phyloP scores from a whole-genome alignment of 2,329 filamentous ascomycete genomes.

The Talaromyces sp. region DNA sequence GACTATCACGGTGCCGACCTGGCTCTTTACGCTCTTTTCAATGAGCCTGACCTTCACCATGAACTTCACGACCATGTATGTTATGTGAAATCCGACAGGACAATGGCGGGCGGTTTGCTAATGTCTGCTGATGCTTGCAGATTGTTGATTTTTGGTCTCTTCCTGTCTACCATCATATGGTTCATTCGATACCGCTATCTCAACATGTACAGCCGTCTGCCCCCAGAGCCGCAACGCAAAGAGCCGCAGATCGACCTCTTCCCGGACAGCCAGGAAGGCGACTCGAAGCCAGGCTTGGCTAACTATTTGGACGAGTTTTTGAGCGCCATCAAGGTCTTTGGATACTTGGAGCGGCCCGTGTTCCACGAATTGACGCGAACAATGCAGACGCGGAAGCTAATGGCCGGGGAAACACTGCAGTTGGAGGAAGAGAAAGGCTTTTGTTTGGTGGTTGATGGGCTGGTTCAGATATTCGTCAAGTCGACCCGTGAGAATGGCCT shows the following conservation, averaged over 20 bases:
- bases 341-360: constrained; percentile 90
- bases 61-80: constrained; percentile 94
- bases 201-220: constrained; percentile 93
- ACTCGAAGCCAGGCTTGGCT: constrained; percentile 83
- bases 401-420: constrained; percentile 90
- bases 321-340: constrained; percentile 98
- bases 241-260: constrained; percentile 94
- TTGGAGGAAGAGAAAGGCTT: constrained; percentile 98
- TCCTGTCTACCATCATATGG: constrained; percentile 87
- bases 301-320: constrained; percentile 98
- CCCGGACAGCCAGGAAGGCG: constrained; percentile 84
- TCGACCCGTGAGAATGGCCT: constrained; percentile 56
- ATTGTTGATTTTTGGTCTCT: constrained; percentile 69
- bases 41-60: constrained; percentile 95
- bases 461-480: constrained; percentile 98
- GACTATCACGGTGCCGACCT: constrained; percentile 83
- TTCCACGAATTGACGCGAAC: constrained; percentile 96
- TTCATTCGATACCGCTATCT: constrained; percentile 91
- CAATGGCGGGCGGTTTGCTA: neutral
- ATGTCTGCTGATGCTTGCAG: constrained; percentile 34
- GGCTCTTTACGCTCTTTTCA: constrained; percentile 85
- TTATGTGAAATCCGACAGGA: neutral
- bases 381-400: constrained; percentile 96
- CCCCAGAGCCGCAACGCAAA: constrained; percentile 91
- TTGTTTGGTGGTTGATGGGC: constrained; percentile 90